Evolutionary conservation across 345 rosid genomes (phyloP).

Genomic region (Populus ilicifolia): DNA sequence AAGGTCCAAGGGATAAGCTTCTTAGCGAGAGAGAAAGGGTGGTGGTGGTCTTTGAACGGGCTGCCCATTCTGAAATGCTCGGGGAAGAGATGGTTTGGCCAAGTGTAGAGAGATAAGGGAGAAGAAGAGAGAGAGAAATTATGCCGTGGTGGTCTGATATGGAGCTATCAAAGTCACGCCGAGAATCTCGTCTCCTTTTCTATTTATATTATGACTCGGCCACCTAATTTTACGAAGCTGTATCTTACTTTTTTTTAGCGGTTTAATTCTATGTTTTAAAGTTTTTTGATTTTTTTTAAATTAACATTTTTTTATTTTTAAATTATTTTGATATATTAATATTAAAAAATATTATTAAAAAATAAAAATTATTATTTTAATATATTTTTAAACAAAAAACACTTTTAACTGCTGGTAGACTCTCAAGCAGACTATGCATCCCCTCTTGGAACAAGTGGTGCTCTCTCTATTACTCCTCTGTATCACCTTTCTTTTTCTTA

Average conservation of each 20-base stretch:
- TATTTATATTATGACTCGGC: background rate
- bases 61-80: conserved; percentile 36
- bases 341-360: too few species aligned
- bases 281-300: too few species aligned
- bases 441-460: background rate
- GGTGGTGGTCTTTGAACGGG: conserved; percentile 33
- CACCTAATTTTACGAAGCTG: background rate
- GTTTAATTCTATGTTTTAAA: too few species aligned
- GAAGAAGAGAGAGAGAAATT: background rate
- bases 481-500: too few species aligned
- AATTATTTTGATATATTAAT: too few species aligned
- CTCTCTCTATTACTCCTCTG: background rate
- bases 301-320: too few species aligned
- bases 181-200: background rate
- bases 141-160: background rate
- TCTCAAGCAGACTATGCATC: background rate
- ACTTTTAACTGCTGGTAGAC: too few species aligned
- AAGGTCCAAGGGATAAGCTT: conserved; percentile 46
- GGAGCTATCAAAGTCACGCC: conserved; percentile 1
- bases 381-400: too few species aligned
- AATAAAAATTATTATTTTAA: too few species aligned
- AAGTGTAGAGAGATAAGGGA: background rate
- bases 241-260: background rate
- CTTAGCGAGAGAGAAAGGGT: conserved; percentile 21
- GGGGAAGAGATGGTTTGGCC: background rate